Conservation (phyloP, 2,329 filamentous ascomycete species). For the Clarireedia sp. region DNA sequence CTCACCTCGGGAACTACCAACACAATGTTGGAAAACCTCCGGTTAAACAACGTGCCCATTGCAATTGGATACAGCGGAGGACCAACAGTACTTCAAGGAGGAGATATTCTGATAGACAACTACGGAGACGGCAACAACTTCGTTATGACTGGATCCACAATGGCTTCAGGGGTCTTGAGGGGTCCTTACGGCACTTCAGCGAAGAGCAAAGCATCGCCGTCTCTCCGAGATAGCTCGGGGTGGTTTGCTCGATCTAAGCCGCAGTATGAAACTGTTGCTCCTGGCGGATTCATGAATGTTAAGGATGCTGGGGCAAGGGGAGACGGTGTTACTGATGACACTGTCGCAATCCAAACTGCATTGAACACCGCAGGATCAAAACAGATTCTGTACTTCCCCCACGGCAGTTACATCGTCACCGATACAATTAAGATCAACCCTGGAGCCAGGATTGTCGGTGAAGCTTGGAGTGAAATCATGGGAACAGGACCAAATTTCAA, state of each 20-base stretch:
- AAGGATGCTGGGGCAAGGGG: slow-evolving; percentile 13
- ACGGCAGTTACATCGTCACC: slow-evolving; percentile 45
- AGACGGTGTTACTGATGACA: slow-evolving; percentile 68
- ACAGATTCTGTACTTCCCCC: slow-evolving; percentile 45
- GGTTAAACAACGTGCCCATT: too few species aligned
- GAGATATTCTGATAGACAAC: too few species aligned
- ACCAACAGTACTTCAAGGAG: too few species aligned
- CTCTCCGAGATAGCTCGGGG: not conserved
- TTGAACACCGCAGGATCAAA: not conserved
- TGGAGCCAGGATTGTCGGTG: slow-evolving; percentile 30
- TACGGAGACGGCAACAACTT: too few species aligned
- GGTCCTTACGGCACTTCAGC: too few species aligned
- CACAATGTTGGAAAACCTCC: too few species aligned
- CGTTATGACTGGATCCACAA: too few species aligned
- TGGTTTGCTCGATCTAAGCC: not conserved
- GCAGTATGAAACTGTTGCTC: slow-evolving; percentile 26
- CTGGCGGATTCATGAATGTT: slow-evolving; percentile 27
- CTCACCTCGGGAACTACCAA: too few species aligned
- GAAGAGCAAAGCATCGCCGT: not conserved
- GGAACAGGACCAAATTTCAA: slow-evolving; percentile 35
- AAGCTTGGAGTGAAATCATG: slow-evolving; percentile 34
- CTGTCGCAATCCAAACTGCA: slow-evolving; percentile 64
- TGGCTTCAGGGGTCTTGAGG: too few species aligned
- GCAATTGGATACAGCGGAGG: too few species aligned
- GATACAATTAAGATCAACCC: slow-evolving; percentile 38